Base-by-base conservation (phyloP, 768 basidiomycete genomes). In the Cubamyces lactineus region DNA sequence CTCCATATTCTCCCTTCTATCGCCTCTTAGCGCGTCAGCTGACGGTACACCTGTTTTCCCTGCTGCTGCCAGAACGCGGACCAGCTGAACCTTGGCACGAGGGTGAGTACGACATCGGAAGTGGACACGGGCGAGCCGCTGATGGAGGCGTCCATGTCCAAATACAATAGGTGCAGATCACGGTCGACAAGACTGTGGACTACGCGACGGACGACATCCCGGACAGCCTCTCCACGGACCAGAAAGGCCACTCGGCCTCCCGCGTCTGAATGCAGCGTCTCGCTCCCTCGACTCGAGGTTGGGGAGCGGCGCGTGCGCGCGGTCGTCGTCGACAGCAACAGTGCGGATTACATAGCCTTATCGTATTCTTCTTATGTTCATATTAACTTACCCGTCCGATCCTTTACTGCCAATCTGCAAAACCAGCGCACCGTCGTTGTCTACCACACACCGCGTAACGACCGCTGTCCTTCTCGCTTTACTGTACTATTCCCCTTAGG, bases 111-210 rank as follows among this genome's bases (percentile, higher is more conserved):
- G 41, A 26, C 40, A 50, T 48, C 50, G 45, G 52, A 21, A 39
- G 57, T 40, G 34, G 16, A n/a, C 38, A 12, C 39, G 48, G 45
- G 53, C 52, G 45, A 42, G 23, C 23, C 53, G 57, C 57, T 63
- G 57, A 59, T 41, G 41, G 34, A 9, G 34, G 11, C 34, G 34
- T 7, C 15, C 26, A 11, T 46, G 45, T n/a, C 61, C 51, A 13
- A 30, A 40, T 57, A 24, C 9, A 34, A 38, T 41, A 67, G 68
- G 58, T 69, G 58, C 61, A 72, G 58, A 70, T 72, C 52, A 70
- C 63, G 28, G 69, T 72, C 23, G 67, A 72, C 61, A 66, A 70
- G 61, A 70, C 71, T n/a, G 55, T 72, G 30, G 67, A 70, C 42
- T 65, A 62, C 51, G 66, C 57, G n/a, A 59, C 66, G 17, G 71